These are phyloP conservation scores for Chalciporus pseudorubinellus DNA, from an alignment of 768 basidiomycete species.

Conservation along the genomic window DNA sequence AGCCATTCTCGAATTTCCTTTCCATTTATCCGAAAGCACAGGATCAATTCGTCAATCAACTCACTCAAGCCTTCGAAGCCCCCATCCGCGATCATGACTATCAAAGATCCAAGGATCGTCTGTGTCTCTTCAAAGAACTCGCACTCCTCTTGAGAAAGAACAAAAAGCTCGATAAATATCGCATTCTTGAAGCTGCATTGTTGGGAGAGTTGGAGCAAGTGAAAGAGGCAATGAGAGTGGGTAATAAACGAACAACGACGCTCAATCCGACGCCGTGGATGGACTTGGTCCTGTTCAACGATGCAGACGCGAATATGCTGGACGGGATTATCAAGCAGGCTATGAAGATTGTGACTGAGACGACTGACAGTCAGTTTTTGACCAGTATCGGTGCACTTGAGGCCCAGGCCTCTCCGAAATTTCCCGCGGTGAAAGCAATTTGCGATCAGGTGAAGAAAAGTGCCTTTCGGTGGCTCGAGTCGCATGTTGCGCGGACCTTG, in stretches of 20 bases:
- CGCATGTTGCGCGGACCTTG: background rate
- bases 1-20: constrained; percentile 5
- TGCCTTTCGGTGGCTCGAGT: constrained; percentile 1
- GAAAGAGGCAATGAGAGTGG: background rate
- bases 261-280: background rate
- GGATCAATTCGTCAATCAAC: background rate
- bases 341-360: background rate
- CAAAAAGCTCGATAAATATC: background rate
- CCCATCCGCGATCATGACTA: constrained; percentile 13
- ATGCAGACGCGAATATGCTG: background rate
- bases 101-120: constrained; percentile 11
- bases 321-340: constrained; percentile 2
- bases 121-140: constrained; percentile 13
- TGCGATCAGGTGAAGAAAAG: background rate
- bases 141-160: background rate
- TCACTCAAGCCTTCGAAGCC: background rate
- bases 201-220: background rate
- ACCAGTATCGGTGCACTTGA: constrained; percentile 1
- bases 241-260: too few relatives aligned
- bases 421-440: background rate
- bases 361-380: constrained; percentile 17
- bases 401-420: background rate
- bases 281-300: background rate
- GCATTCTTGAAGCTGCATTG: constrained; percentile 4
- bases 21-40: constrained; percentile 13